Evolutionary conservation across 116 monocot genomes (phyloP).

Genomic region (Zostera marina): DNA sequence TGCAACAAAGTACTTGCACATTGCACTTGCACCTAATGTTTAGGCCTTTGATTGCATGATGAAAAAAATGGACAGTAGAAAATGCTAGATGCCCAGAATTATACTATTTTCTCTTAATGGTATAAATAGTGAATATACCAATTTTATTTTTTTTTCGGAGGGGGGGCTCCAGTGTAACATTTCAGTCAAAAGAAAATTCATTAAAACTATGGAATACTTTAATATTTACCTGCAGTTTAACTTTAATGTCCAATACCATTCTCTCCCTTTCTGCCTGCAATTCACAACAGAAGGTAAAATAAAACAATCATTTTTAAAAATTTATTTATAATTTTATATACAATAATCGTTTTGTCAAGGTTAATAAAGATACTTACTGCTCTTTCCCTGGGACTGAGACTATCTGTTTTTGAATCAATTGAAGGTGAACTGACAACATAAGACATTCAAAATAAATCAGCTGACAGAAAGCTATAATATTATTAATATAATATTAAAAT

Average conservation of each 20-base stretch:
- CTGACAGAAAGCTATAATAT: background rate
- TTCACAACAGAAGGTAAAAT: conserved; percentile 5
- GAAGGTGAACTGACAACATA: conserved; percentile 41
- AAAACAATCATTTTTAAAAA: background rate
- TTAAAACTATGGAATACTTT: background rate
- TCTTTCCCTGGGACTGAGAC: conserved; percentile 81
- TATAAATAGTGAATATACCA: too few relatives aligned
- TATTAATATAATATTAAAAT: background rate
- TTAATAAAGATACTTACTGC: conserved; percentile 37
- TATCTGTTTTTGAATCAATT: conserved; percentile 46
- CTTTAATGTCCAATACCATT: conserved; percentile 97
- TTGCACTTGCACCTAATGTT: too few relatives aligned
- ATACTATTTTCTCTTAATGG: too few relatives aligned
- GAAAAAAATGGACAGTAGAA: too few relatives aligned
- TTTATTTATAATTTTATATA: background rate
- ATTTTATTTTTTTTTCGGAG: too few relatives aligned
- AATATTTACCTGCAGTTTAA: conserved; percentile 70
- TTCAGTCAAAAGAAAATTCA: background rate
- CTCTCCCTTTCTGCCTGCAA: conserved; percentile 84
- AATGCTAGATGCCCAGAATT: too few relatives aligned
- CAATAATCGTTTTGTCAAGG: background rate
- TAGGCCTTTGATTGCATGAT: too few relatives aligned
- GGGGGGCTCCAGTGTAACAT: background rate
- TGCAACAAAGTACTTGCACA: too few relatives aligned
- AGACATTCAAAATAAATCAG: background rate